phyloP scores from a whole-genome alignment of 139 green algal genomes.

The Chlorella ohadii region DNA sequence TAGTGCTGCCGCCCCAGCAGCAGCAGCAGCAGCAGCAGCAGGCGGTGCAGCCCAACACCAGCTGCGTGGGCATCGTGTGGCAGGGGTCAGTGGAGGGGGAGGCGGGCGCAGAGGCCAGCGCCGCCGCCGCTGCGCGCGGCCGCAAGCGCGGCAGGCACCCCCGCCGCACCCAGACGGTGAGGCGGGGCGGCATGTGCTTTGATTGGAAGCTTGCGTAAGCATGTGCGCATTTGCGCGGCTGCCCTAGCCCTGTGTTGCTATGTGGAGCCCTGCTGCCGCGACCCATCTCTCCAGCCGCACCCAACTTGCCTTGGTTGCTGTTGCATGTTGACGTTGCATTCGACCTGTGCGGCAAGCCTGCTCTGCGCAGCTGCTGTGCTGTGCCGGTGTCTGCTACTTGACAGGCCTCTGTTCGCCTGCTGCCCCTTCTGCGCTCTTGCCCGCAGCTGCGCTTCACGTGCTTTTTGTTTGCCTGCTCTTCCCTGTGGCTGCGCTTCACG shows the following conservation, averaged over 20 bases:
- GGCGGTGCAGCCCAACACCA: slow-evolving; percentile 25
- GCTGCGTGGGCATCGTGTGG: slow-evolving; percentile 25
- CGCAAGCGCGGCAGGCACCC: slow-evolving; percentile 33
- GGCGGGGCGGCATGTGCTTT: not conserved
- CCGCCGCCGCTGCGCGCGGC: not conserved
- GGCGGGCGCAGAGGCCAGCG: not conserved
- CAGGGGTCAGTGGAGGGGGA: slow-evolving; percentile 7
- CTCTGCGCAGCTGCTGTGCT: too few species aligned
- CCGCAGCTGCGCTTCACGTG: too few species aligned
- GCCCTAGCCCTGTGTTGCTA: too few species aligned
- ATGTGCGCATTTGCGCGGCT: not conserved
- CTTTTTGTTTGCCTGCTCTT: not conserved
- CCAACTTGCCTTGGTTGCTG: too few species aligned
- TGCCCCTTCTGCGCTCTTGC: too few species aligned
- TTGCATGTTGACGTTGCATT: too few species aligned
- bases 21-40: not conserved
- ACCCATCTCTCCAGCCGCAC: too few species aligned
- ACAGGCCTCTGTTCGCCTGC: too few species aligned
- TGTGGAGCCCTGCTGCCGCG: too few species aligned
- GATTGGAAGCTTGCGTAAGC: not conserved
- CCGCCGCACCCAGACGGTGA: slow-evolving; percentile 30
- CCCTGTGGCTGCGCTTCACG: not conserved
- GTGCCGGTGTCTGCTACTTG: too few species aligned
- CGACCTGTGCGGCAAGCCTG: too few species aligned
- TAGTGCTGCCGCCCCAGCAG: not conserved